Base-by-base conservation (phyloP, 1,139 yeast species). In the Geotrichum australiense region DNA sequence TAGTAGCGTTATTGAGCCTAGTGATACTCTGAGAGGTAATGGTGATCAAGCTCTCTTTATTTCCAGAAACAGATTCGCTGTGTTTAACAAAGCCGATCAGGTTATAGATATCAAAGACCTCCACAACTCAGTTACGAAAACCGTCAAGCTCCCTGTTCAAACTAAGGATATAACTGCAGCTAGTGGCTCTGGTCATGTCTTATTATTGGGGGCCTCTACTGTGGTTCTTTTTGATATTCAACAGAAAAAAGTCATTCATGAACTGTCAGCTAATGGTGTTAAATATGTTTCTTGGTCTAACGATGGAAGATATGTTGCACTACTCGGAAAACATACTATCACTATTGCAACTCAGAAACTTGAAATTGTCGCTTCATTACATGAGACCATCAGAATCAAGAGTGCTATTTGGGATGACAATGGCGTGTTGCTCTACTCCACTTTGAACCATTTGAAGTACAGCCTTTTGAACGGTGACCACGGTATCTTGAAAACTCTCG, bases 331-430 rank as follows among this genome's bases (percentile, higher is more conserved):
- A 61, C 99, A 93, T 65, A 83, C 94, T 22, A 84, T 93, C 53
- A 83, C 95, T 7, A 79, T 91, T 55, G 94, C 86, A 24, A 81
- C 78, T 55, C 82, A 77, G 61, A 80, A 78, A 51, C 73, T 91
- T 55, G 87, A 86, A 59, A 68, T 80, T 50, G 71, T 87, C 33
- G 80, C 91, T 41, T 80, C 94, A 4, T 74, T 89, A 76, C 97
- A 89, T 61, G 99, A 93, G 67, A 91, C 98, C 4, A 91, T 93
- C 53, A 75, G 98, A 63, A 86, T 93, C 57, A 93, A 93, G 70
- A 81, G 94, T 67, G 97, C 96, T 37, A 87, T 95, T 10, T 93
- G 97, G 97, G 98, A 91, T 62, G 96, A 87, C 55, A 71, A 85
- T 37, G 93, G 93, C 37, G 94, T 93, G 29, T 73, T 93, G 61